Conservation (phyloP, 306 rosid species). For the Delonix regia region DNA sequence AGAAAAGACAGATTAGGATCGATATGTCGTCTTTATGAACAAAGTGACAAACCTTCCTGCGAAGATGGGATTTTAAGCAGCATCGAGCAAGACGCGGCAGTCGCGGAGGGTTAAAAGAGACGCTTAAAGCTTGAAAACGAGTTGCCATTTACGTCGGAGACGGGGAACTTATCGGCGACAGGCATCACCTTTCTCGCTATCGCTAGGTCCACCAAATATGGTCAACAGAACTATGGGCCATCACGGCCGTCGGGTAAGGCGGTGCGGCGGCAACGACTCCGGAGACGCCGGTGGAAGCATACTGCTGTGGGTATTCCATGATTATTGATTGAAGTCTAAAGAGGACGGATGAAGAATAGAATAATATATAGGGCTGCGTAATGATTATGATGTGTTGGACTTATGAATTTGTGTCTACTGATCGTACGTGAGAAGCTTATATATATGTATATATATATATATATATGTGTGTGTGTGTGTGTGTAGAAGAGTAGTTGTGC, state of each 20-base stretch:
- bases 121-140: conserved; percentile 51
- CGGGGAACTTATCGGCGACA: conserved; percentile 44
- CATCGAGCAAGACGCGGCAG: conserved; percentile 49
- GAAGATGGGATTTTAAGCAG: conserved; percentile 48
- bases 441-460: too few species aligned
- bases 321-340: neutral
- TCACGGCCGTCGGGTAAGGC: conserved; percentile 20
- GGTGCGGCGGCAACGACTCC: neutral
- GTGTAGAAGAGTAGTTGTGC: too few species aligned
- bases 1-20: neutral
- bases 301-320: conserved; percentile 19
- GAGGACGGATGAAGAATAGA: neutral
- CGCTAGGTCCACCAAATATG: conserved; percentile 45
- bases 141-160: conserved; percentile 53
- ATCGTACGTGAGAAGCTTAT: too few species aligned
- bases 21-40: too few species aligned
- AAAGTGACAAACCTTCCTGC: conserved; percentile 41
- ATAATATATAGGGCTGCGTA: too few species aligned
- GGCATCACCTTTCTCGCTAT: conserved; percentile 46
- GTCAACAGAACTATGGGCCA: conserved; percentile 51
- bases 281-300: neutral
- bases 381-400: neutral
- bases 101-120: conserved; percentile 36
- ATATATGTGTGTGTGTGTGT: too few species aligned
- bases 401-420: too few species aligned